Evolutionary conservation across 192 early-diverging fungal genomes (phyloP).

Genomic region (Umbelopsis ramanniana): DNA sequence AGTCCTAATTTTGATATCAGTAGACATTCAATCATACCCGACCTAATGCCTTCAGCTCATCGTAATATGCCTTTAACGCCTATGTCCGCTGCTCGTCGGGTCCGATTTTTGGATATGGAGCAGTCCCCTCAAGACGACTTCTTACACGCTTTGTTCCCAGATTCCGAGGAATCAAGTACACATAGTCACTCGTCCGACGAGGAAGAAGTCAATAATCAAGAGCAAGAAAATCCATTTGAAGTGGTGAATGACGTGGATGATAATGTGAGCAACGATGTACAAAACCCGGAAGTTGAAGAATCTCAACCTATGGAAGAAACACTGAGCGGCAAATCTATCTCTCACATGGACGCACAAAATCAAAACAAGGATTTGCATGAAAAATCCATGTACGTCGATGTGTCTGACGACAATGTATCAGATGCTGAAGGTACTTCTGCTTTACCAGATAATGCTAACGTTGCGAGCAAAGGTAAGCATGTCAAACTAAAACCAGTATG

Average conservation of each 20-base stretch:
- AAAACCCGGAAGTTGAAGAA: too few species aligned
- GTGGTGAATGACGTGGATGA: neutral
- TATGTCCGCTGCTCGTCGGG: neutral
- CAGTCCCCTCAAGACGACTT: neutral
- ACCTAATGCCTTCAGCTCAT: neutral
- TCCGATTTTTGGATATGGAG: conserved; percentile 4
- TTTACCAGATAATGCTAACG: too few species aligned
- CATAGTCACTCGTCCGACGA: neutral
- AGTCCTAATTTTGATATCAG: conserved; percentile 9
- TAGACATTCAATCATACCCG: conserved; percentile 9
- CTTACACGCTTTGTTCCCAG: too few species aligned
- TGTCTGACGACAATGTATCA: too few species aligned
- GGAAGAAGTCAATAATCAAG: neutral
- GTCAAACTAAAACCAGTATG: too few species aligned
- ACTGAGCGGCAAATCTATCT: too few species aligned
- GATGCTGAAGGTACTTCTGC: too few species aligned
- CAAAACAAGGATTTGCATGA: too few species aligned
- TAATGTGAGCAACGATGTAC: neutral
- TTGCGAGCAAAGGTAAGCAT: too few species aligned
- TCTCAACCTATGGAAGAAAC: too few species aligned
- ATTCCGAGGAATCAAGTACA: neutral
- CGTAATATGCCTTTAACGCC: neutral
- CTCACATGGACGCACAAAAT: too few species aligned
- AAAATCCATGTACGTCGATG: too few species aligned
- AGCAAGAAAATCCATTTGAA: conserved; percentile 10